Base-by-base conservation (phyloP, 1,284 basidiomycete genomes). In the Gymnopus androsaceus region DNA sequence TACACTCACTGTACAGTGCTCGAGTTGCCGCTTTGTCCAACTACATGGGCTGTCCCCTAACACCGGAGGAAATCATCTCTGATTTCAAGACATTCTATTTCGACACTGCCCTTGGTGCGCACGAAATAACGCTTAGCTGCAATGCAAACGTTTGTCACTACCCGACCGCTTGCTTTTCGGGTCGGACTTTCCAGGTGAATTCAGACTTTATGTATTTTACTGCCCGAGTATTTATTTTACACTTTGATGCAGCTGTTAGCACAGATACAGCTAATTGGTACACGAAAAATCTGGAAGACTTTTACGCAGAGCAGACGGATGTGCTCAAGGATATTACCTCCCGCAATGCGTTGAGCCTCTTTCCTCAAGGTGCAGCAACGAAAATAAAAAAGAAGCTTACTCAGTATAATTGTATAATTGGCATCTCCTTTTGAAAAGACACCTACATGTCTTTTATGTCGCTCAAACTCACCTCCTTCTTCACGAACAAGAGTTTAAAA, bases 21-120 rank as follows among this genome's bases (percentile, higher is more conserved):
- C 83, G 88, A 23, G 82, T 88, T 30, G 87, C 86, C 0, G 78
- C 80, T 28, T 72, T 89, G 30, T 81, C 87, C 12, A 71, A 70
- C 37, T 75, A 88, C 63, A 88, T 89, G 85, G 87, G 87, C 11
- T 85, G 84, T 54, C 51, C 66, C 2, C 75, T 88, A 15, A 71
- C 74, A 11, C 78, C 79, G 2, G 80, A 82, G 3, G 82, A 87
- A 59, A 86, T 90, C 27, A 61, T 88, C 5, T 69, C 78, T 9
- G 87, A 87, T 64, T 88, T 90, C 69, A 75, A 74, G 64, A 78
- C 71, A 17, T 90, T 88, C 64, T 90, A 87, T 69, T 88, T 79
- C 62, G 87, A 90, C 56, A 85, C 82, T 0, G 88, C 87, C 15
- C 69, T 90, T 59, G 81, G 80, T 62, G 76, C 82, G 1, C 77